Base-by-base conservation (phyloP, 2,329 filamentous ascomycete genomes). In the Arthroderma sp. region DNA sequence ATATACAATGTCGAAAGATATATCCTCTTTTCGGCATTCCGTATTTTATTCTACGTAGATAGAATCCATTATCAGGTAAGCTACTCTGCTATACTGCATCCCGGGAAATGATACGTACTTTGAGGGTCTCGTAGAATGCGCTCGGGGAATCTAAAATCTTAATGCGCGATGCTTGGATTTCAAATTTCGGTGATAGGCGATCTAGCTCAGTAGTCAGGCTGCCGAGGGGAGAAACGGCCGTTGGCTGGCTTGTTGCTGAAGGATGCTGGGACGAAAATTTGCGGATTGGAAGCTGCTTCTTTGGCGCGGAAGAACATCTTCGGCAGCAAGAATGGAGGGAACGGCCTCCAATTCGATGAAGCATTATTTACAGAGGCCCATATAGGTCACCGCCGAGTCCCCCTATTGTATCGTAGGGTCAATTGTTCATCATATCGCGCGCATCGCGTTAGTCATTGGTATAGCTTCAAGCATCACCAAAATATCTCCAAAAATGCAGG, bases 1-100 rank as follows among this genome's bases (percentile, higher is more conserved):
- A 98, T 91, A 61, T 98, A 98, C 43, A 98, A 69, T 0, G 91
- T 98, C n/a, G 88, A 94, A 41, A 98, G 69, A 61, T 93, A 98
- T 53, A 98, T 82, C 48, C 85, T 77, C 43, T 68, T 73, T 62
- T 86, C 78, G 6, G 91, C 91, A 50, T 74, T 76, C 43, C 75
- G 76, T 58, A 98, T 95, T 67, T 88, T 94, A 51, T 75, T 67
- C 83, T 88, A 58, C 46, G 51, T 38, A 33, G 44, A 36, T 31
- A 42, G 48, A 56, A 42, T 54, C 50, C 45, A 51, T 30, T 28
- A 45, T 27, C 30, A 36, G 44, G 32, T 46, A 31, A 40, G 38
- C 29, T 31, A 27, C 4, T 34, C 38, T 36, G 31, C 34, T 31
- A 3, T 22, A 22, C 15, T 22, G 15, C 15, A 22, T 22, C 15